A percentile compares a stretch with the other conserved stretches of the same genome.
Evolutionary conservation across 192 early-diverging fungal genomes (phyloP).

Genomic region (Coemansia aciculifera): DNA sequence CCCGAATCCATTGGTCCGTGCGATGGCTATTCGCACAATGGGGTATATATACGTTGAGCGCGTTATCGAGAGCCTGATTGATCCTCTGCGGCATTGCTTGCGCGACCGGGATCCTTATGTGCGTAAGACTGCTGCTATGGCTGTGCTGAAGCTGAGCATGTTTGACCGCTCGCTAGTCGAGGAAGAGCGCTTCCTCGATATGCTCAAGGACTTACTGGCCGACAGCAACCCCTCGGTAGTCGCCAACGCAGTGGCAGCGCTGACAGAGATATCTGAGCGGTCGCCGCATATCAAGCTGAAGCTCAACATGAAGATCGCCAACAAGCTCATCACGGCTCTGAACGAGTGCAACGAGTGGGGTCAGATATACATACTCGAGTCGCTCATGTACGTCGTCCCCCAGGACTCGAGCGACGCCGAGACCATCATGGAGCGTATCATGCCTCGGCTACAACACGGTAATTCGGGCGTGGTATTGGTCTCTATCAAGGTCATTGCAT

Average conservation of each 20-base stretch:
- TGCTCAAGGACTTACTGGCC: conserved; percentile 78
- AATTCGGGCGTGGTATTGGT: conserved; percentile 89
- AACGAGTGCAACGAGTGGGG: conserved; percentile 99
- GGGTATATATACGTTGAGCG: conserved; percentile 93
- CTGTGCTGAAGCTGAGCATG: conserved; percentile 92
- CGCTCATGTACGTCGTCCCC: conserved; percentile 87
- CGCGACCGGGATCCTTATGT: conserved; percentile 95
- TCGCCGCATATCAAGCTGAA: conserved; percentile 83
- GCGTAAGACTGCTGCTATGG: conserved; percentile 91
- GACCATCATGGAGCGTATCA: conserved; percentile 84
- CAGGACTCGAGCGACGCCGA: conserved; percentile 88
- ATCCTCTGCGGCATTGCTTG: conserved; percentile 80
- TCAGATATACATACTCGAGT: conserved; percentile 91
- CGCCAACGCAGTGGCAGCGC: conserved; percentile 90
- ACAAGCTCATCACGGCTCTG: conserved; percentile 88
- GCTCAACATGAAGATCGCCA: conserved; percentile 83
- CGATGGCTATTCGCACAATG: conserved; percentile 96
- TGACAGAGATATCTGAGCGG: conserved; percentile 91
- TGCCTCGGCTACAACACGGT: conserved; percentile 90
- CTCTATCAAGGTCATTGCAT: conserved; percentile 86
- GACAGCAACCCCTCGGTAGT: conserved; percentile 95
- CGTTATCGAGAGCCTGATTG: conserved; percentile 80
- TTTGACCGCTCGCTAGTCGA: conserved; percentile 83
- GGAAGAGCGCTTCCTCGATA: conserved; percentile 86
- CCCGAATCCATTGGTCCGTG: conserved; percentile 91